Evolutionary conservation across 805 yeast species (phyloP), one percentile per base, ranked within the genome.

Genomic region (Cyberlindnera bimundalis): DNA sequence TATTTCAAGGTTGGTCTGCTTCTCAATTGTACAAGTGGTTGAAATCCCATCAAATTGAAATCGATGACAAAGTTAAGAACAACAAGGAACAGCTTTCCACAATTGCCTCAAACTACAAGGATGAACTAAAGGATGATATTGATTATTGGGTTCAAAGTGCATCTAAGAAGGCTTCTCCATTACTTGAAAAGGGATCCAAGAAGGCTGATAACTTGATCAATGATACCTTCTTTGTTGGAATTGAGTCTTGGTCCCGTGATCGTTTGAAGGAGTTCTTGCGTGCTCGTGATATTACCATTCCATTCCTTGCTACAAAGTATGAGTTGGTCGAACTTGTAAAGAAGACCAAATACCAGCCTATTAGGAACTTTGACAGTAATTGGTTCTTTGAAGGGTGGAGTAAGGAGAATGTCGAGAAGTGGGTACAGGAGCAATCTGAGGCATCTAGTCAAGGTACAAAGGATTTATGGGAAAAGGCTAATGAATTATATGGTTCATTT

Each of bases 21-120:
- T 64, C 70, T 5, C 84, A 80, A 51, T 59, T 81, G 43, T 63
- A 68, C 50, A 72, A 71, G 44, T 81, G 84, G 77, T 59, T 81
- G 25, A 58, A 65, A 40, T 55, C 63, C 29, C 77, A 74, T 51
- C 73, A 72, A 21, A 56, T 68, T 29, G 58, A 61, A 12, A 52
- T 68, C 30, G 62, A 63, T 29, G 64, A 66, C 26, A 54, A 61
- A n/a, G 35, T 56, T 11, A 62, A 59, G 16, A 33, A 50, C 9
- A 61, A 62, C 33, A 67, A 60, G 42, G 66, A 68, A 25, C 59
- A 62, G 27, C 57, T 74, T 34, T 52, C 61, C 5, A 44, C 58
- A 11, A 18, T 60, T 14, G 77, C 73, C 2, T 46, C 55, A 23
- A 49, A 61, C 31, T 50, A 71, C 46, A 56, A 54, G 38, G 50